These are phyloP conservation scores for Zygosaccharomyces gambellarensis DNA, from an alignment of 805 yeast genomes.

Conservation along the genomic window DNA sequence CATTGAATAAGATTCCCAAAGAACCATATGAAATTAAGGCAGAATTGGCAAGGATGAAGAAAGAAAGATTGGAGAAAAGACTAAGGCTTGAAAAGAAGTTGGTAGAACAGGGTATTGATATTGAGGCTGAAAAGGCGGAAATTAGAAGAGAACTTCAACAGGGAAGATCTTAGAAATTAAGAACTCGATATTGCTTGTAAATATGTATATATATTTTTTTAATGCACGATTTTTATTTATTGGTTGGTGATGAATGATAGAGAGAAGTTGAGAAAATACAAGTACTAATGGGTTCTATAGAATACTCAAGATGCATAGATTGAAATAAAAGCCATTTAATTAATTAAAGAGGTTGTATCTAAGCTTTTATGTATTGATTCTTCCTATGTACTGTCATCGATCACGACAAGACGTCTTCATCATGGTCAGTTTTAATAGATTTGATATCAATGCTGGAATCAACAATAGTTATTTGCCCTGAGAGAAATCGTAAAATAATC, in stretches of 20 bases:
- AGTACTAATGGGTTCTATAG: background rate
- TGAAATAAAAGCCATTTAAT: background rate
- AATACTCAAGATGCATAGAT: background rate
- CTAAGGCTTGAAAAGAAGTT: slow-evolving; percentile 68
- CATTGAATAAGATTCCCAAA: slow-evolving; percentile 85
- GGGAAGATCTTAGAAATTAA: background rate
- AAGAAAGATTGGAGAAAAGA: slow-evolving; percentile 70
- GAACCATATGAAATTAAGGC: slow-evolving; percentile 89
- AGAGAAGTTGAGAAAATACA: background rate
- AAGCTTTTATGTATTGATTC: background rate
- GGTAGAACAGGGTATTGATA: slow-evolving; percentile 55
- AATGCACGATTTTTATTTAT: background rate
- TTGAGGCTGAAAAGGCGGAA: slow-evolving; percentile 42
- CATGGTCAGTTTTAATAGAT: background rate
- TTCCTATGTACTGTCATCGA: background rate
- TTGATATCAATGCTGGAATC: background rate
- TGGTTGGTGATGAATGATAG: background rate
- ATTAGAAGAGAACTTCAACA: slow-evolving; percentile 23
- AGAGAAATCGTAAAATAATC: background rate
- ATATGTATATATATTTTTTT: background rate
- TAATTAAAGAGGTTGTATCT: background rate
- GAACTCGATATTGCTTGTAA: background rate
- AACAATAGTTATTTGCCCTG: background rate
- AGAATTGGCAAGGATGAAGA: slow-evolving; percentile 81
- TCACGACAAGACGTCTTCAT: background rate